These are phyloP conservation scores for Mycena belliarum DNA, from an alignment of 768 basidiomycete genomes.

Conservation along the genomic window DNA sequence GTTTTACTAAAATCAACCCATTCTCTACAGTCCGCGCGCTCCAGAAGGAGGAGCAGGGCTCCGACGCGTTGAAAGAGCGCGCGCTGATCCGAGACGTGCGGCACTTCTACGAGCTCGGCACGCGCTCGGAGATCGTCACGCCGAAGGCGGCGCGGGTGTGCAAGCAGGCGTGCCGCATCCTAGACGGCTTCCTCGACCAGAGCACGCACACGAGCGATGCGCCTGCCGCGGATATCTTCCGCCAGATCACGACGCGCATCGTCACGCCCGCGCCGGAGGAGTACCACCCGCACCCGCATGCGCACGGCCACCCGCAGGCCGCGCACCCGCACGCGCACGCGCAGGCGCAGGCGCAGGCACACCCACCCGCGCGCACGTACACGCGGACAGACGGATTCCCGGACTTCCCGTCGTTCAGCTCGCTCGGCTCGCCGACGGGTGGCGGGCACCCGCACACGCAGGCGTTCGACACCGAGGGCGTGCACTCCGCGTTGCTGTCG, in stretches of 20 bases:
- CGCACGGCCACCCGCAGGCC: too few relatives aligned
- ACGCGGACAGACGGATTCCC: constrained; percentile 4
- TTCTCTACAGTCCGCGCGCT: constrained; percentile 1
- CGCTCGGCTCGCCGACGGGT: not conserved
- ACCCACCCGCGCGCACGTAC: too few relatives aligned
- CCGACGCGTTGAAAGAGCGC: constrained; percentile 1
- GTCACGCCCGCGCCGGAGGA: not conserved
- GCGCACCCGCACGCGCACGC: too few relatives aligned
- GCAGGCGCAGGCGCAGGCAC: too few relatives aligned
- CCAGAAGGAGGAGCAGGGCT: constrained; percentile 8
- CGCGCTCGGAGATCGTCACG: not conserved
- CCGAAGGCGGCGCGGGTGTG: constrained; percentile 2
- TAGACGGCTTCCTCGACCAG: constrained; percentile 6
- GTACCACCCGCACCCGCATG: not conserved
- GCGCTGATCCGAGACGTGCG: constrained; percentile 5
- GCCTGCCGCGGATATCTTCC: constrained; percentile 4
- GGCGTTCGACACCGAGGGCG: not conserved
- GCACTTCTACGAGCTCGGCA: not conserved
- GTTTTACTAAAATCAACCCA: not conserved
- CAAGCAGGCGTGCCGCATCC: constrained; percentile 3
- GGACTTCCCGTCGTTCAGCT: constrained; percentile 8
- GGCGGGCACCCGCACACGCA: not conserved
- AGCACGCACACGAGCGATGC: not conserved
- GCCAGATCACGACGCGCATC: constrained; percentile 1
- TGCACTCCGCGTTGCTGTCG: constrained; percentile 5